phyloP scores from a whole-genome alignment of 768 basidiomycete genomes.

The Xerocomellus intermedius region DNA sequence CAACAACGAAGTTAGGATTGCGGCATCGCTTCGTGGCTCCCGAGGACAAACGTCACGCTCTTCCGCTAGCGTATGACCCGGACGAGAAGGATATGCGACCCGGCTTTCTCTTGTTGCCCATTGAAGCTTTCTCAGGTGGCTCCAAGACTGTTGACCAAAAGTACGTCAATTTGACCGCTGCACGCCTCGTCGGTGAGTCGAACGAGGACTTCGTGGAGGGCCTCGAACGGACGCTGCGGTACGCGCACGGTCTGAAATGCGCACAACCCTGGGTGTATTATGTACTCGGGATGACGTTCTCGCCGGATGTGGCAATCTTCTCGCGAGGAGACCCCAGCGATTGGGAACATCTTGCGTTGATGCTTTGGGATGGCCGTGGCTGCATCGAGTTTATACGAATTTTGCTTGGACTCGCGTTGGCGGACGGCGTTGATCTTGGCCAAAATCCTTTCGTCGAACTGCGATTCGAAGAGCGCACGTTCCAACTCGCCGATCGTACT shows the following conservation, averaged over 20 bases:
- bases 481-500: too few relatives aligned
- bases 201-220: neutral
- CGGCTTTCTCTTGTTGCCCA: constrained; percentile 14
- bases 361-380: neutral
- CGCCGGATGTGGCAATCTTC: neutral
- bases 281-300: neutral
- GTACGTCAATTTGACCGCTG: neutral
- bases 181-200: constrained; percentile 6
- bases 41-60: neutral
- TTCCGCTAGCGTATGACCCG: neutral
- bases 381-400: neutral
- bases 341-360: neutral
- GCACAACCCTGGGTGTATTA: constrained; percentile 11
- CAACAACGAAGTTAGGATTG: neutral
- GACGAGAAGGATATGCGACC: neutral
- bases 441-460: neutral
- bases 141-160: neutral
- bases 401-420: neutral
- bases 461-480: too few relatives aligned
- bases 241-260: neutral
- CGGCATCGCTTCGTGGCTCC: neutral
- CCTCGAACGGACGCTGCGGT: neutral
- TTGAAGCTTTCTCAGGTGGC: constrained; percentile 7
- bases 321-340: neutral
- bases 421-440: neutral